Base-by-base conservation (phyloP, 176 grass and related monocot genomes). In the Stipa capillata region DNA sequence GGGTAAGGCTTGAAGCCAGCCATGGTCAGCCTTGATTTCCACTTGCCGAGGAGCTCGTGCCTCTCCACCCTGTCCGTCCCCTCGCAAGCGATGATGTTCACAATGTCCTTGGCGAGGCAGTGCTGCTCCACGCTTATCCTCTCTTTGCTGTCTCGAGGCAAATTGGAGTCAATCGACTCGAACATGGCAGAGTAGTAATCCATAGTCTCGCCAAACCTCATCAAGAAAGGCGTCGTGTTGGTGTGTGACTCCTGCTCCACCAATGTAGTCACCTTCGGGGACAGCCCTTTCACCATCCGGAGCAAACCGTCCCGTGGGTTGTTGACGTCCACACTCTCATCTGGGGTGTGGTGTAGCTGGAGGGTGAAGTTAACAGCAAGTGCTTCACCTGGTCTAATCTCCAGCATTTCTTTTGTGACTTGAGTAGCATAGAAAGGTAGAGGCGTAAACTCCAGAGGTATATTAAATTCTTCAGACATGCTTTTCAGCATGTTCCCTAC, bases 171-270 rank as follows among this genome's bases (percentile, higher is more conserved):
- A 0, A 98, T 98, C 0, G 91, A 94, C 77, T 98, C 95, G 7
- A 98, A 94, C 95, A 98, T 98, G 21, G 92, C 92, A 6, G 83
- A 89, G 81, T 98, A 98, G 81, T 98, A 98, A 29, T 89, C 92
- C 69, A 98, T 60, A 6, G 95, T 98, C 82, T 98, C 95, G 2
- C 77, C 25, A 65, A 98, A 98, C 52, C 95, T 89, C 53, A 66
- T 90, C 81, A 94, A 58, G 81, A 98, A 98, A 23, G 91, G 92
- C 6, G 92, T 89, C 20, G 95, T 98, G 81, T 98, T 98, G 63
- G 95, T 98, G 85, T 98, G 93, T 0, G 95, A 98, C 74, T 98
- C 95, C 73, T 98, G 95, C 76, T 98, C 95, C 43, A 98, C 95
- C 72, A 98, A 82, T 0, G 95, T 98, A 33, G 80, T 93, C 74